Evolutionary conservation across 495 filamentous ascomycete genomes (phyloP), one percentile per base, ranked within the genome.

Genomic region (Antarctomyces pellizariae): DNA sequence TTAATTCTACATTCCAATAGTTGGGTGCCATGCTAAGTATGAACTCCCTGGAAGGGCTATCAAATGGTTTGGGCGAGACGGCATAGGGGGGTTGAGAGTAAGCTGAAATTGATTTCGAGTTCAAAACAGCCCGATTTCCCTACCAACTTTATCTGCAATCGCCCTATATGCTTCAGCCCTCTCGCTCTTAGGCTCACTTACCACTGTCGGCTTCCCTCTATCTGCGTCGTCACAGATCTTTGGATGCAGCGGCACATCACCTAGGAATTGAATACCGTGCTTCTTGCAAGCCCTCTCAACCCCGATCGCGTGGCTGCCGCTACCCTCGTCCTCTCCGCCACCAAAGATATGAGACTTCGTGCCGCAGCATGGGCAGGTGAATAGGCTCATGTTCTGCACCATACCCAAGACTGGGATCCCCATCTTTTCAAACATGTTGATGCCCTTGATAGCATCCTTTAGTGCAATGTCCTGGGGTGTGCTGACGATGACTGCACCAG

Each of bases 321-420:
- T 56, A 2, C 51, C 53, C 22, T 62, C 59, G 7, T 37, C 42
- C 0, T 44, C 50, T n/a, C n/a, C n/a, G n/a, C n/a, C n/a, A 4
- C 75, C 75, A 45, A 95, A 95, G 12, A 97, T 75, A 20, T 64
- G 59, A n/a, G 77, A 83, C 21, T 64, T 53, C 3, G 61, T 56
- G 3, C 57, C 53, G 35, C 86, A 97, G 26, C 68, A 53, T 0
- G 83, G 79, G 37, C 86, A 95, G 1, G 49, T 56, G 38, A 91
- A 93, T 13, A 73, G 57, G 2, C 69, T 72, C 86, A 99, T 99
- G 37, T 99, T 99, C 42, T 84, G 73, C 25, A 95, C 71, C 59
- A 95, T 71, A n/a, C 86, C 86, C 13, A 95, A 51, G 9, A 76
- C 53, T 12, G 67, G 67, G 0, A 75, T 65, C 18, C 67, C 48